phyloP scores from a whole-genome alignment of 768 basidiomycete species.

The Strobilomyces confusus region DNA sequence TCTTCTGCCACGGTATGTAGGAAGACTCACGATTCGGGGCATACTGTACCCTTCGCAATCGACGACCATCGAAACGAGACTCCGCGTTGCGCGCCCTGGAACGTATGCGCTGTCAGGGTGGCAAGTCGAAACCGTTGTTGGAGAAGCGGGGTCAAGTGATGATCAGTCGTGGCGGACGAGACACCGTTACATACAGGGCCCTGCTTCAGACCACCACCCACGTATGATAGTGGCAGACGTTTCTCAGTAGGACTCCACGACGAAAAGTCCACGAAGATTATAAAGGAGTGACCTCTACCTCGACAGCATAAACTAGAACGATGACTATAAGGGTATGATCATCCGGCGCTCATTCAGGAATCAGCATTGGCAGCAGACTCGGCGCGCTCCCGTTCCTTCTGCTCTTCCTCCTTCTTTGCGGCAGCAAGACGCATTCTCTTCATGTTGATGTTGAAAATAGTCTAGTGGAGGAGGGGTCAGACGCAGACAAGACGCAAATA shows the following conservation, averaged over 20 bases:
- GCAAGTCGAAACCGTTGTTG: slow-evolving; percentile 65
- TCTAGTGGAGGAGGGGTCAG: slow-evolving; percentile 36
- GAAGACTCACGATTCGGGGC: slow-evolving; percentile 65
- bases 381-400: slow-evolving; percentile 33
- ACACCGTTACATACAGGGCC: slow-evolving; percentile 39
- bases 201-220: slow-evolving; percentile 25
- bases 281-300: not conserved
- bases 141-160: slow-evolving; percentile 28
- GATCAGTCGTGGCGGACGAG: slow-evolving; percentile 33
- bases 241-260: slow-evolving; percentile 4
- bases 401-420: slow-evolving; percentile 44
- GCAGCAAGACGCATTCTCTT: slow-evolving; percentile 59
- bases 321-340: slow-evolving; percentile 17
- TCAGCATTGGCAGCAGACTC: slow-evolving; percentile 17
- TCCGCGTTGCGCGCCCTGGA: slow-evolving; percentile 65
- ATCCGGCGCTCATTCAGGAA: slow-evolving; percentile 16
- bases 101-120: slow-evolving; percentile 64
- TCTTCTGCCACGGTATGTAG: slow-evolving; percentile 55
- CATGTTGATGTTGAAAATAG: slow-evolving; percentile 68
- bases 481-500: not conserved
- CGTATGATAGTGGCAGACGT: slow-evolving; percentile 34
- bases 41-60: slow-evolving; percentile 48
- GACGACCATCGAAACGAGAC: slow-evolving; percentile 40
- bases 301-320: not conserved
- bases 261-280: slow-evolving; percentile 14